Conservation (phyloP, 208 protist genomes). For the Cochliopodium minus region DNA sequence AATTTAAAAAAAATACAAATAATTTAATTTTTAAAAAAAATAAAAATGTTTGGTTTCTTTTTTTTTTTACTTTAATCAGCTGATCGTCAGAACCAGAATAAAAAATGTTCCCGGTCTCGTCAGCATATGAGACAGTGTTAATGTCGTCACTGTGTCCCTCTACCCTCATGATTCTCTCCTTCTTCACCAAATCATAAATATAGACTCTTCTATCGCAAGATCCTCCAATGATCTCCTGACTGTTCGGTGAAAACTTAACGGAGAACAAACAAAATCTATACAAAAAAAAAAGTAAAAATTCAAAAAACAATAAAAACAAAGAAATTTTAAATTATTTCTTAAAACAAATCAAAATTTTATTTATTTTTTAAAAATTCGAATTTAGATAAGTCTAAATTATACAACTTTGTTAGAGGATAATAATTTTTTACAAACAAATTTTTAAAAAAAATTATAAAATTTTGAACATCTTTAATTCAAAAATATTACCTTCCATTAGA, state of each 20-base stretch:
- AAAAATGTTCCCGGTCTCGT: constrained; percentile 11
- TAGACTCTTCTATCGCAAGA: constrained; percentile 13
- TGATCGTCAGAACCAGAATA: constrained; percentile 23
- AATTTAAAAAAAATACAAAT: no score
- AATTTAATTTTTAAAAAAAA: no score
- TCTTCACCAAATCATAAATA: constrained; percentile 16
- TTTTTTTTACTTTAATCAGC: constrained; percentile 20
- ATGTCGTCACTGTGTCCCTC: constrained; percentile 14
- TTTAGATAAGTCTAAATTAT: no score
- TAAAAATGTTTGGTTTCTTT: no score
- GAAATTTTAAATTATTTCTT: no score
- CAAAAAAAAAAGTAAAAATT: no score
- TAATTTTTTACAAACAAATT: no score
- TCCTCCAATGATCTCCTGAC: constrained; percentile 14
- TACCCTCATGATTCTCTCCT: background rate
- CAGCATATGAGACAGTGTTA: constrained; percentile 20
- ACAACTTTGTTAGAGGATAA: no score
- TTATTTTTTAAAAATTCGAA: no score
- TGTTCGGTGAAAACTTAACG: constrained; percentile 10
- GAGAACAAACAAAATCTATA: constrained; percentile 20
- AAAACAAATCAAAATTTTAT: no score
- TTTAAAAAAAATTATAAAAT: background rate
- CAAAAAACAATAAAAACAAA: no score
- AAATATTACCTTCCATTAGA: background rate
- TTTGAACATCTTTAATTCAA: background rate